Conservation (phyloP, 495 filamentous ascomycete genomes). For the Pyrenula aspistea region DNA sequence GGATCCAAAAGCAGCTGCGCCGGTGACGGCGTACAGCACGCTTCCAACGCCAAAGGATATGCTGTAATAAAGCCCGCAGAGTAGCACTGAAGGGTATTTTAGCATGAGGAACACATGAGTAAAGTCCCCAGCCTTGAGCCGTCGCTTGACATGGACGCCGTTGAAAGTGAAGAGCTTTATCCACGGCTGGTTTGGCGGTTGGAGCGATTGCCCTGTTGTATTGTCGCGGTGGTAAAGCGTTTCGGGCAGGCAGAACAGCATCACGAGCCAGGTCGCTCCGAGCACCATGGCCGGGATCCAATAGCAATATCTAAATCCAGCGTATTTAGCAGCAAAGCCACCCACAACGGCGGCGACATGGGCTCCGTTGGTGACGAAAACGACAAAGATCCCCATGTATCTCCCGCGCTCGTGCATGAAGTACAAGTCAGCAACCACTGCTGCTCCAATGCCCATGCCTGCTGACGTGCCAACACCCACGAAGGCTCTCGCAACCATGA, state of each 20-base stretch:
- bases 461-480: slow-evolving; percentile 41
- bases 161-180: slow-evolving; percentile 10
- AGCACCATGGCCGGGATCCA: slow-evolving; percentile 30
- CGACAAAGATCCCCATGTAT: slow-evolving; percentile 43
- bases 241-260: slow-evolving; percentile 17
- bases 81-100: slow-evolving; percentile 11
- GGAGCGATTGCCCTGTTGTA: not conserved
- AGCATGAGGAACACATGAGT: slow-evolving; percentile 15
- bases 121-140: slow-evolving; percentile 10
- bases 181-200: slow-evolving; percentile 8
- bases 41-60: slow-evolving; percentile 14
- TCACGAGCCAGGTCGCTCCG: slow-evolving; percentile 6
- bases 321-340: slow-evolving; percentile 30
- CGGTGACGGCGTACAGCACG: slow-evolving; percentile 18
- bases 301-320: slow-evolving; percentile 31
- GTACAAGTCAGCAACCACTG: slow-evolving; percentile 39
- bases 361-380: slow-evolving; percentile 37
- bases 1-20: slow-evolving; percentile 8
- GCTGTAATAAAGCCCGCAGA: slow-evolving; percentile 15
- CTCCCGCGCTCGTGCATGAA: slow-evolving; percentile 35
- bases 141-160: slow-evolving; percentile 7
- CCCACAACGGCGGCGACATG: slow-evolving; percentile 33
- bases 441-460: slow-evolving; percentile 41
- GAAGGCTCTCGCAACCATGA: slow-evolving; percentile 33
- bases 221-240: slow-evolving; percentile 15